Base-by-base conservation (phyloP, 164 flowering plant species). In the Vitis amurensis region DNA sequence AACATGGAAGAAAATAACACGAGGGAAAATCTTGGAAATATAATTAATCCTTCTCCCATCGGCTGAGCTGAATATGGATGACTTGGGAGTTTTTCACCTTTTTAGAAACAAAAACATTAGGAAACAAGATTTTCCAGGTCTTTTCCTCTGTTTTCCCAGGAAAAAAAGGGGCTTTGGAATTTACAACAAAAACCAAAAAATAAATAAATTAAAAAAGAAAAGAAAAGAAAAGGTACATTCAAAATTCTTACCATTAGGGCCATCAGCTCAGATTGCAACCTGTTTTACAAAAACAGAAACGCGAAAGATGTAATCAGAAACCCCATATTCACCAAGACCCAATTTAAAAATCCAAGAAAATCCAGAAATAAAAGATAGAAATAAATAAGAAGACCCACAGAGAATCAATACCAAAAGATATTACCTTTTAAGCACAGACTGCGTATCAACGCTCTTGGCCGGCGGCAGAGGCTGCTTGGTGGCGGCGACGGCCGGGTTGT, bases 261-360 rank as follows among this genome's bases (percentile, higher is more conserved):
- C 91, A 87, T 87, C 44, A 87, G 68, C 70, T 87, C 91, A 13
- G 86, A 80, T 50, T 87, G 91, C 79, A 87, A 71, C 82, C 91
- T 87, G 86, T 69, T 73, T 58, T n/a, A 47, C 13, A 14, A 44
- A 29, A n/a, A 37, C 55, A 67, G 19, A 56, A 50, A 61, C 50
- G 44, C 23, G 62, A 37, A 30, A 70, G 29, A 51, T 61, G 51
- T 9, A 50, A 19, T 31, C 37, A 68, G 59, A 51, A 66, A 27
- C 12, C 5, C 50, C 11, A 4, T 14, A 13, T 5, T 47, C 30
- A 30, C 10, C 60, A 44, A 59, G 17, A 29, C 14, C 51, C 11
- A 31, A 23, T 23, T 19, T 1, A 55, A 11, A 5, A 59, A 59
- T 44, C 7, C 15, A 59, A 17, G 3, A 7, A 56, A 50, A 61